A percentile compares a stretch with the other conserved stretches of the same genome.
These are phyloP conservation scores for Mortierella sp. DNA, from an alignment of 371 early-diverging fungal species.

Conservation along the genomic window DNA sequence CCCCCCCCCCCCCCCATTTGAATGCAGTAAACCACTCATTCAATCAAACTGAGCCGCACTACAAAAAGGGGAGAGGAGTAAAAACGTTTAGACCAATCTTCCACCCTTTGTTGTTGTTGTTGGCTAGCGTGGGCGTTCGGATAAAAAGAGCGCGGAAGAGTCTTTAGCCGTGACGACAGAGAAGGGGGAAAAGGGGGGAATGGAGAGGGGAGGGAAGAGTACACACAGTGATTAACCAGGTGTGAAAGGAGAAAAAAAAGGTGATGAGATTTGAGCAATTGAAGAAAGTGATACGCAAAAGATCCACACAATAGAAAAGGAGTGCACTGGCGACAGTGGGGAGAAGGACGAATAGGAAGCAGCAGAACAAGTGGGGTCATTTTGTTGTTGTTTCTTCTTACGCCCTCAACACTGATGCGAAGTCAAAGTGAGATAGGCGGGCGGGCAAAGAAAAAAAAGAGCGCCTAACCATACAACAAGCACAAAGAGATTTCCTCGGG, in stretches of 20 bases:
- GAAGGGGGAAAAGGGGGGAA: not conserved
- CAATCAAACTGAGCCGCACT: not conserved
- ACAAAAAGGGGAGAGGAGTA: not conserved
- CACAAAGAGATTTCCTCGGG: not conserved
- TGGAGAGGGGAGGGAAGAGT: too few relatives aligned
- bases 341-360: not conserved
- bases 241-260: not conserved
- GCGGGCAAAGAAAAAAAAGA: not conserved
- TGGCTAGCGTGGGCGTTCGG: not conserved
- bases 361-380: not conserved
- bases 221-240: too few relatives aligned
- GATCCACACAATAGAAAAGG: not conserved
- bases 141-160: constrained; percentile 9
- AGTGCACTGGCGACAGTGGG: not conserved
- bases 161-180: constrained; percentile 1
- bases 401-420: not conserved
- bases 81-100: not conserved
- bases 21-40: too few relatives aligned
- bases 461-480: not conserved
- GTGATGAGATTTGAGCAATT: not conserved
- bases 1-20: too few relatives aligned
- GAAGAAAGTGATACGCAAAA: not conserved
- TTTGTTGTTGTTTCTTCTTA: not conserved
- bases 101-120: too few relatives aligned
- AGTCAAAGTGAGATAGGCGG: not conserved